Base-by-base conservation (phyloP, 805 yeast species). In the Yarrowia sp. region DNA sequence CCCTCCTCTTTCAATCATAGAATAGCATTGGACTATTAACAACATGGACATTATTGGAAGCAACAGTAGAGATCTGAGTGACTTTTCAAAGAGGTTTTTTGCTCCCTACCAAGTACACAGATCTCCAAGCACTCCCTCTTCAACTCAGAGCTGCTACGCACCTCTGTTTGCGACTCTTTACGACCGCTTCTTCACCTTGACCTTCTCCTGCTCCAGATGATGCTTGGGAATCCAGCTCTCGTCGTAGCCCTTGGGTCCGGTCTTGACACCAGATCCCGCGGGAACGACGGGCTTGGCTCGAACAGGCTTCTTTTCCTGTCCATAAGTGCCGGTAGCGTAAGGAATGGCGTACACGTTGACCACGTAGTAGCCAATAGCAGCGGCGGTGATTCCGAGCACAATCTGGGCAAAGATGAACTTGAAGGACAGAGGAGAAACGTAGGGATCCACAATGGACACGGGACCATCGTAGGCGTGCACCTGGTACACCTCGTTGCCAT, bases 351-450 rank as follows among this genome's bases (percentile, higher is more conserved):
- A 63, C 8, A 5, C n/a, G 32, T 16, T 45, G 19, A 16, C 52
- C 43, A 77, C 76, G 71, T 80, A 76, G 77, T 87, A 89, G 53
- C 81, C 87, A 58, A 83, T 73, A 50, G 80, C 84, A 65, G 80
- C 87, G 38, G 87, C 67, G 19, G 87, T 77, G 26, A 79, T 83
- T 3, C 81, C 72, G 69, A 91, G 78, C 35, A 90, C 72, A 15
- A 86, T 65, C 75, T 87, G 89, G 72, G 89, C 84, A 43, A 89
- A 77, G 70, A 91, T 75, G 74, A 92, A 84, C 78, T 88, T 87
- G 14, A 93, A 95, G 76, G 90, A 86, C 79, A 89, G 87, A 67
- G 88, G 72, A 0, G 96, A 88, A 73, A 92, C 80, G 69, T 88
- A 84, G 45, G 84, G 84, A 73, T 92, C 97, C 11, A 78, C 78